These are phyloP conservation scores for Schizonepeta tenuifolia DNA, from an alignment of 257 asterid genomes.

Conservation along the genomic window DNA sequence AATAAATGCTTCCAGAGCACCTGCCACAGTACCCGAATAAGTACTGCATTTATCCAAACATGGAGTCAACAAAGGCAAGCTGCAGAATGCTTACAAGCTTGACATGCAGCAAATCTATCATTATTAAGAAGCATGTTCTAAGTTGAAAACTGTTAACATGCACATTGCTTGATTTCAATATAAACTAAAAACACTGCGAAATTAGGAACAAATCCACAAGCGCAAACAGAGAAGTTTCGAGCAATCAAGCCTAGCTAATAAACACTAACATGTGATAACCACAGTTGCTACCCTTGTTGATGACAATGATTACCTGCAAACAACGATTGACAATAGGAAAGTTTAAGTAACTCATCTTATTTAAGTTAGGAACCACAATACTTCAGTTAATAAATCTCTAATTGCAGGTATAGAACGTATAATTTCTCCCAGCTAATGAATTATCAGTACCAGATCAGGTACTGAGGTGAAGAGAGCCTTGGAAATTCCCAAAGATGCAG, in stretches of 20 bases:
- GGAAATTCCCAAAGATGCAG: constrained; percentile 83
- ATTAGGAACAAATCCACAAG: too few species aligned
- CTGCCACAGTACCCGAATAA: constrained; percentile 91
- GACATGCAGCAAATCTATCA: too few species aligned
- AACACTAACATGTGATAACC: constrained; percentile 75
- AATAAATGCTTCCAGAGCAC: constrained; percentile 91
- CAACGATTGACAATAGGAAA: constrained; percentile 17
- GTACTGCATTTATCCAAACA: constrained; percentile 49
- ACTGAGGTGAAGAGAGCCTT: constrained; percentile 60
- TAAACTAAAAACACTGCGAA: too few species aligned
- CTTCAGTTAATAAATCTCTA: too few species aligned
- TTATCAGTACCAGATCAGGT: constrained; percentile 73
- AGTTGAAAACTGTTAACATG: constrained; percentile 1
- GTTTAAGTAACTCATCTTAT: too few species aligned
- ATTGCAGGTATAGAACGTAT: too few species aligned
- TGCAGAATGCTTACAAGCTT: too few species aligned
- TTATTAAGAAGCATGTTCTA: not conserved
- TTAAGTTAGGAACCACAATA: too few species aligned
- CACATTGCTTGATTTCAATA: not conserved
- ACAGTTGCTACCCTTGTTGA: constrained; percentile 88
- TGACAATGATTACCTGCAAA: constrained; percentile 87
- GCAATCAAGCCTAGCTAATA: too few species aligned
- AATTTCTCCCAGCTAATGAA: not conserved
- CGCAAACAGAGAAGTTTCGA: too few species aligned
- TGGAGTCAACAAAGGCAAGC: too few species aligned